Base-by-base conservation (phyloP, 176 grass and related monocot genomes). In the Guadua angustifolia region DNA sequence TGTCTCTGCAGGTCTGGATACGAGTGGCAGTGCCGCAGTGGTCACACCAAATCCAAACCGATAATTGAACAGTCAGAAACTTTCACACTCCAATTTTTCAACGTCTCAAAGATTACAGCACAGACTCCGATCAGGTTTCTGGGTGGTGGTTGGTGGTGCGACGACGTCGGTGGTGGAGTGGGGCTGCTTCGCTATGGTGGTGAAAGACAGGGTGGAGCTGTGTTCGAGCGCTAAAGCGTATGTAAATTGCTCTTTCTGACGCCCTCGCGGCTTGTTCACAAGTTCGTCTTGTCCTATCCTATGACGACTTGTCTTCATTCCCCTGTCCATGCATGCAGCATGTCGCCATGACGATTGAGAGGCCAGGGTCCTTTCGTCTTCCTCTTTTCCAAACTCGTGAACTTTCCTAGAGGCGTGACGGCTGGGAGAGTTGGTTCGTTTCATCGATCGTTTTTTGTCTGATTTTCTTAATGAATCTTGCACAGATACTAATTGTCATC, bases 331-430 rank as follows among this genome's bases (percentile, higher is more conserved):
- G 44, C 22, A 29, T 1, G 77, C 78, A 69, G 53, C 82, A 18
- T 85, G 4, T 67, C 44, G 71, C 71, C 70, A 85, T 75, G 87
- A 68, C 32, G 43, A 85, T 44, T 33, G 40, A 55, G 24, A 18
- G 32, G 17, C 78, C 2, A 12, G 69, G 62, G 15, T 66, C 33
- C 59, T 66, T 55, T 67, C 59, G 77, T 60, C 80, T 73, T 73
- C 75, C 40, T 18, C 55, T 32, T 89, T 63, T 68, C 81, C 5
- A 64, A 88, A 76, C 89, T 57, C 81, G 84, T 5, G 87, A 63
- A 66, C 76, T 90, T 94, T 64, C 78, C 25, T 35, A 58, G 90
- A 93, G 77, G 26, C 81, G 58, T 26, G 24, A 29, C 58, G 58
- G 80, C 36, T 81, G 83, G 15, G 83, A 83, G 86, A 10, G 55